Percentiles rank a stretch among this genome's conserved stretches.
phyloP scores from a whole-genome alignment of 306 rosid species.

The Pyrus communis region DNA sequence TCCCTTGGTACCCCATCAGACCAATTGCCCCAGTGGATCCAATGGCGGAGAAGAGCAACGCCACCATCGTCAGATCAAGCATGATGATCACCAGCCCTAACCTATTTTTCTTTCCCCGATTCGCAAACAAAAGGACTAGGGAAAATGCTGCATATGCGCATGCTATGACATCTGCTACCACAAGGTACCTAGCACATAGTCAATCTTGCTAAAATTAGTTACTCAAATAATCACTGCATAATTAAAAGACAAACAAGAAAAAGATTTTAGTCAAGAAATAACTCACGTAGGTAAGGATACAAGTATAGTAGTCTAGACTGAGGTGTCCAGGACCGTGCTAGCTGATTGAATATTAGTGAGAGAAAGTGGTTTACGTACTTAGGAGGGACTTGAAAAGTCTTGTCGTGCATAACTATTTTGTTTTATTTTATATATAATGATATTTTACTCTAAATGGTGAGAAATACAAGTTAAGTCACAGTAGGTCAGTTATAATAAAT shows the following conservation, averaged over 20 bases:
- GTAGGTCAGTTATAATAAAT: too few species aligned
- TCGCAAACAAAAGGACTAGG: slow-evolving; percentile 16
- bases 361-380: background rate
- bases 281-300: background rate
- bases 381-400: background rate
- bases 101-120: slow-evolving; percentile 24
- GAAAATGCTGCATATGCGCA: slow-evolving; percentile 48
- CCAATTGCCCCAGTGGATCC: slow-evolving; percentile 59
- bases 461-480: too few species aligned
- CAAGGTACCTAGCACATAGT: slow-evolving; percentile 37
- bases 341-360: background rate
- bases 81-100: slow-evolving; percentile 7
- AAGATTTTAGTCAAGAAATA: background rate
- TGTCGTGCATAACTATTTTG: background rate
- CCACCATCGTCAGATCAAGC: slow-evolving; percentile 52
- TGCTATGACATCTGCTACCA: slow-evolving; percentile 55
- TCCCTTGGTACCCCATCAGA: slow-evolving; percentile 51
- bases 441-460: too few species aligned
- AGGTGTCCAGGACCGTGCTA: background rate
- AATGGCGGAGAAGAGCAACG: slow-evolving; percentile 52
- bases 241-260: background rate
- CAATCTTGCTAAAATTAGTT: background rate
- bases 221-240: background rate
- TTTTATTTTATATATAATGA: too few species aligned
- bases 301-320: background rate